Percentiles rank a stretch among this genome's conserved stretches.
phyloP scores from a whole-genome alignment of 495 filamentous ascomycete genomes.

The Penicilliopsis zonata region DNA sequence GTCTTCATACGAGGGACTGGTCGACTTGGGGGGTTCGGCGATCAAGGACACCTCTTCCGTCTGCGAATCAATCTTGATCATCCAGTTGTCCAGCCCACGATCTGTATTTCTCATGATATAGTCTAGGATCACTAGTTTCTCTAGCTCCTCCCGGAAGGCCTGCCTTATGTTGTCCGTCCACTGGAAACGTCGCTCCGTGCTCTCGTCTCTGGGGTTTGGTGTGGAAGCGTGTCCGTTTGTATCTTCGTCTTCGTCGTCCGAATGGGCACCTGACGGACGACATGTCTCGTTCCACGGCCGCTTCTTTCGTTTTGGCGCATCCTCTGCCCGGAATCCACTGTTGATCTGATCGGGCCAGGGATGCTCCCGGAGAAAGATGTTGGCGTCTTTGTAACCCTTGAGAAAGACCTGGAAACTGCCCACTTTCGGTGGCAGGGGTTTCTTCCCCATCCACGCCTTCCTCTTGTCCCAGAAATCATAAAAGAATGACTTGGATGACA shows the following conservation, averaged over 20 bases:
- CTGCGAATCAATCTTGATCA: slow-evolving; percentile 90
- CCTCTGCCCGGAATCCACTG: slow-evolving; percentile 59
- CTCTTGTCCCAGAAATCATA: slow-evolving; percentile 96
- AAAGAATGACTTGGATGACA: slow-evolving; percentile 94
- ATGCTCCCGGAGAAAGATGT: slow-evolving; percentile 85
- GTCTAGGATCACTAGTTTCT: slow-evolving; percentile 95
- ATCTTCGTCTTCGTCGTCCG: slow-evolving; percentile 60
- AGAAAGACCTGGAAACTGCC: slow-evolving; percentile 97
- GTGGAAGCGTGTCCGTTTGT: slow-evolving; percentile 33
- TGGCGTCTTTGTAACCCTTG: slow-evolving; percentile 93
- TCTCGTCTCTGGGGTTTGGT: slow-evolving; percentile 33
- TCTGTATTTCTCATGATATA: slow-evolving; percentile 99
- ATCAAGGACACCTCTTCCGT: slow-evolving; percentile 72
- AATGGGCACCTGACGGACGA: slow-evolving; percentile 53
- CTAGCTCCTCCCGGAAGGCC: slow-evolving; percentile 85
- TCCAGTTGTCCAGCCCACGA: slow-evolving; percentile 96
- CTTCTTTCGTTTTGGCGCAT: slow-evolving; percentile 57
- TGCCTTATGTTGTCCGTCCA: slow-evolving; percentile 89
- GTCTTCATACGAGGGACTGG: slow-evolving; percentile 34
- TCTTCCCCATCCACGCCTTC: slow-evolving; percentile 75
- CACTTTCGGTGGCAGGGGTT: slow-evolving; percentile 78
- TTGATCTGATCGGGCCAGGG: slow-evolving; percentile 95
- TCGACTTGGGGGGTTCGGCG: slow-evolving; percentile 65
- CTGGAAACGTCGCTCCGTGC: slow-evolving; percentile 45
- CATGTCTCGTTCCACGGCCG: slow-evolving; percentile 79